Evolutionary conservation across 164 flowering plant genomes (phyloP).

Genomic region (Stephania yunnanensis): DNA sequence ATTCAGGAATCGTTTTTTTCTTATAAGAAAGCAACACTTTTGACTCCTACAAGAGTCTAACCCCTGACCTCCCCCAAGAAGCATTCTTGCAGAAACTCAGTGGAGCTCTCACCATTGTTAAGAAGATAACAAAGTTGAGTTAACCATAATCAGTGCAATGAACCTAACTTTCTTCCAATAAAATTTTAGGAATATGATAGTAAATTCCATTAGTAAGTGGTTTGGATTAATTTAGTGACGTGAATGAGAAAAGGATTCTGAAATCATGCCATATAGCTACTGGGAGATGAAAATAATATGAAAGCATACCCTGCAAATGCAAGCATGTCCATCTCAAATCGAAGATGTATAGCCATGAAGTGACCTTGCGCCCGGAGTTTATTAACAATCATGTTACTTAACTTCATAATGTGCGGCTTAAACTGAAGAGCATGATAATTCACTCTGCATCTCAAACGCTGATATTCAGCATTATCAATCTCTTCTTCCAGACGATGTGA

Average conservation of each 20-base stretch:
- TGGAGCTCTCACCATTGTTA: neutral
- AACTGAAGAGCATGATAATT: slow-evolving; percentile 92
- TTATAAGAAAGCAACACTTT: too few relatives aligned
- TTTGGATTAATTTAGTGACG: neutral
- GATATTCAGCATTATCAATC: slow-evolving; percentile 90
- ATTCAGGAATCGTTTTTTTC: neutral
- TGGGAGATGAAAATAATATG: neutral
- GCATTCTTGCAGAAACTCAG: neutral
- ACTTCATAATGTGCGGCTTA: slow-evolving; percentile 81
- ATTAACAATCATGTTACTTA: slow-evolving; percentile 69
- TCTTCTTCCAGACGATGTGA: slow-evolving; percentile 97
- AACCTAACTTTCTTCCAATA: neutral
- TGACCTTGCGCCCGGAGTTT: slow-evolving; percentile 86
- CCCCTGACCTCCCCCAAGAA: neutral
- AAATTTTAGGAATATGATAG: neutral
- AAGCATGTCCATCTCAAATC: slow-evolving; percentile 99
- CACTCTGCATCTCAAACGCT: slow-evolving; percentile 91
- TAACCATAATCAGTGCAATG: neutral
- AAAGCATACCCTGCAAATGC: slow-evolving; percentile 93
- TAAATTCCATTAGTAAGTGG: neutral
- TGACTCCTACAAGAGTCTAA: too few relatives aligned
- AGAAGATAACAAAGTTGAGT: neutral
- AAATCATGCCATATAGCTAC: neutral
- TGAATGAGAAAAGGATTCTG: neutral
- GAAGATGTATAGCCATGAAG: slow-evolving; percentile 98